Evolutionary conservation across 1,284 basidiomycete species (phyloP).

Genomic region (Cutaneotrichosporon dermatis): DNA sequence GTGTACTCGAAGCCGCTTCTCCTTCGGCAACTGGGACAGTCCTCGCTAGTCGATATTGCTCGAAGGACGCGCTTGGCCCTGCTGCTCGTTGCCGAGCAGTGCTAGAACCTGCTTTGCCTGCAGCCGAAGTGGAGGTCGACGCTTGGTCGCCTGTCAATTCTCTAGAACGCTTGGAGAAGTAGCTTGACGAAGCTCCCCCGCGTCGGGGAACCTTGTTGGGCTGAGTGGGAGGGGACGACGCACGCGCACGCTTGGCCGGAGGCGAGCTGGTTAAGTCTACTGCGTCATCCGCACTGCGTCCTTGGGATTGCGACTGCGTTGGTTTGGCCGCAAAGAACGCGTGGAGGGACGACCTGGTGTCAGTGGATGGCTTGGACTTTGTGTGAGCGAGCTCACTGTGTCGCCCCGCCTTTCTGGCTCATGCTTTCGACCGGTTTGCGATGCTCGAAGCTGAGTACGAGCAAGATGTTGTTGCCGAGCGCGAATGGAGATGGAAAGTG

Average conservation of each 20-base stretch:
- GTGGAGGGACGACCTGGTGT: conserved; percentile 37
- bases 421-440: background rate
- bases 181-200: background rate
- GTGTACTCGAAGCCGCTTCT: no score
- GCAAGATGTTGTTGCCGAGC: no score
- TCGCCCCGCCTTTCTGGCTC: conserved; percentile 4
- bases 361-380: no score
- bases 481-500: background rate
- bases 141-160: no score
- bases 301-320: background rate
- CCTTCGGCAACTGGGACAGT: background rate
- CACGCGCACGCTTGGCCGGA: conserved; percentile 23
- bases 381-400: conserved; percentile 5
- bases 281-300: conserved; percentile 15
- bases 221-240: background rate
- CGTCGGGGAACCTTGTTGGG: no score
- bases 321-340: conserved; percentile 46
- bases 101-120: no score
- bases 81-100: background rate
- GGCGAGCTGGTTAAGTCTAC: conserved; percentile 30
- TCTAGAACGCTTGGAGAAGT: background rate
- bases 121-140: no score
- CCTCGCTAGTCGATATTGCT: conserved; percentile 22
- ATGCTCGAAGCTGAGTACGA: no score
- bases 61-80: background rate